Evolutionary conservation across 352 stramenopile genomes (phyloP).

Genomic region (Globisporangium okanoganense): DNA sequence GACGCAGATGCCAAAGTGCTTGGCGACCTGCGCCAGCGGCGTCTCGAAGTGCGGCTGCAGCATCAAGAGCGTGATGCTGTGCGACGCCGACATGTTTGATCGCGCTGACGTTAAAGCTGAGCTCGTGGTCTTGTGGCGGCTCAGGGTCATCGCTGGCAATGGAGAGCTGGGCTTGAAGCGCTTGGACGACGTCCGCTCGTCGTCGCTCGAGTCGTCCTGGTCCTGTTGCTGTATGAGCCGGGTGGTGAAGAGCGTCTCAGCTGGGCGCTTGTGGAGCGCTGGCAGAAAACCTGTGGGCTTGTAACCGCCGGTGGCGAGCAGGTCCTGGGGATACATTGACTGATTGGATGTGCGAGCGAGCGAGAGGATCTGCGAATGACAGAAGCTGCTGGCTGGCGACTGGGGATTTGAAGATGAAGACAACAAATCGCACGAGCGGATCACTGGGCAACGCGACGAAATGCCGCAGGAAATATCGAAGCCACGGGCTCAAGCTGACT

Average conservation of each 20-base stretch:
- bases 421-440: background rate
- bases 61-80: conserved; percentile 79
- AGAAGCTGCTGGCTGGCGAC: background rate
- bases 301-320: background rate
- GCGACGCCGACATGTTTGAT: conserved; percentile 69
- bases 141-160: conserved; percentile 10
- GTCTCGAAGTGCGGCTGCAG: conserved; percentile 83
- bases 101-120: conserved; percentile 16
- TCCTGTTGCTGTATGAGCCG: background rate
- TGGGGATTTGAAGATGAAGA: background rate
- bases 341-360: background rate
- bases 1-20: conserved; percentile 77
- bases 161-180: conserved; percentile 2
- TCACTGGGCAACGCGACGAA: background rate
- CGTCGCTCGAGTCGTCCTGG: conserved; percentile 1
- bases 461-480: background rate
- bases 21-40: conserved; percentile 70
- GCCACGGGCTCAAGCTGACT: background rate
- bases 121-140: conserved; percentile 17
- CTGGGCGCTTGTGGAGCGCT: conserved; percentile 3
- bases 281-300: background rate
- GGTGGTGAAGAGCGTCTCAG: too few species aligned
- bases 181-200: conserved; percentile 7
- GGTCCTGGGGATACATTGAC: conserved; percentile 6
- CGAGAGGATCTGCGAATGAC: conserved; percentile 1